A percentile compares a stretch with the other conserved stretches of the same genome.
Conservation (phyloP, 495 filamentous ascomycete species). For the Aspergillus heteromorphus region DNA sequence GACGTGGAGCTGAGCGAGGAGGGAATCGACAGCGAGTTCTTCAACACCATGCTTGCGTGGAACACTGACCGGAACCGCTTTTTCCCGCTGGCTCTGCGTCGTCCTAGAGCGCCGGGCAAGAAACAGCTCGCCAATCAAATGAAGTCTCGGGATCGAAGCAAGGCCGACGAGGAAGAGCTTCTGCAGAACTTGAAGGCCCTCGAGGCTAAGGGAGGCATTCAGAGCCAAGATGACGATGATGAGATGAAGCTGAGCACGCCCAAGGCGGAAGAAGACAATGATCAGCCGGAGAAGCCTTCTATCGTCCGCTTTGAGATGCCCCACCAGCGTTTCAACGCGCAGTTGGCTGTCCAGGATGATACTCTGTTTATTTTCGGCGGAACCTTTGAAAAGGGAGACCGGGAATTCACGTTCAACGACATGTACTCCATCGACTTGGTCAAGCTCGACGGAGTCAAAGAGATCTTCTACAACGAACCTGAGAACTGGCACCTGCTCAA, state of each 20-base stretch:
- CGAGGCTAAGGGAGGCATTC: constrained; percentile 59
- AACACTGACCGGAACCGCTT: constrained; percentile 92
- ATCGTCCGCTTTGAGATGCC: constrained; percentile 68
- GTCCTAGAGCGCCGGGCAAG: constrained; percentile 56
- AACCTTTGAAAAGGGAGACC: constrained; percentile 89
- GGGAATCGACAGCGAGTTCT: constrained; percentile 93
- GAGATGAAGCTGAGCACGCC: constrained; percentile 42
- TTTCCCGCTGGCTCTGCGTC: constrained; percentile 74
- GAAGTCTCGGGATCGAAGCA: constrained; percentile 61
- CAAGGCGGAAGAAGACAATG: constrained; percentile 48
- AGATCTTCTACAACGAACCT: constrained; percentile 77
- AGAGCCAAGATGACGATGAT: constrained; percentile 46
- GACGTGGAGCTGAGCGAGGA: constrained; percentile 93
- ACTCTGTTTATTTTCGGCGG: constrained; percentile 89
- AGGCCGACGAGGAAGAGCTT: constrained; percentile 85
- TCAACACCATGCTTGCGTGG: constrained; percentile 83
- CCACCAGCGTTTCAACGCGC: constrained; percentile 81
- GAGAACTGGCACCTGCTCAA: constrained; percentile 79
- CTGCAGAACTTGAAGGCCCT: constrained; percentile 77
- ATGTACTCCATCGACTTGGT: constrained; percentile 86
- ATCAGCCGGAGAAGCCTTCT: constrained; percentile 43
- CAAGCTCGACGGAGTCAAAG: constrained; percentile 85
- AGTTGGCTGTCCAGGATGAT: constrained; percentile 86
- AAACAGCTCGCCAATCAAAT: constrained; percentile 52
- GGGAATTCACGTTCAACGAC: constrained; percentile 92